A percentile compares a stretch with the other conserved stretches of the same genome.
These are phyloP conservation scores for Lachnellula occidentalis DNA, from an alignment of 2,329 filamentous ascomycete species.

Conservation along the genomic window DNA sequence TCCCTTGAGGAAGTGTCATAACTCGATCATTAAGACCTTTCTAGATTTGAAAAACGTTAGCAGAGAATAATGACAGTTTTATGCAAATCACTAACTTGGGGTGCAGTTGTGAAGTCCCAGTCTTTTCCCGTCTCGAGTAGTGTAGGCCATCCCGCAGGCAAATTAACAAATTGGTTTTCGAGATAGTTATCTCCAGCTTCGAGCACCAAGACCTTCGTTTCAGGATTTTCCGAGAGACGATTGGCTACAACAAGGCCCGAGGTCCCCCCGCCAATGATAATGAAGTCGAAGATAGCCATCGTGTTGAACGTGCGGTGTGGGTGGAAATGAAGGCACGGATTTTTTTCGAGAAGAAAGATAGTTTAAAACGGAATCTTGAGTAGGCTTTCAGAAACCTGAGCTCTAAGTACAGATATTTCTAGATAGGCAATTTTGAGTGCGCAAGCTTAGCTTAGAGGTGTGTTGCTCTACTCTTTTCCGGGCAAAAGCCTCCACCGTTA, in stretches of 20 bases:
- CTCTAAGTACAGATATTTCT: too few relatives aligned
- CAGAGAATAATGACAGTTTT: background rate
- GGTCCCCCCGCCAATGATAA: conserved; percentile 39
- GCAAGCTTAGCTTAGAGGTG: too few relatives aligned
- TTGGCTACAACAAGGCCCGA: conserved; percentile 37
- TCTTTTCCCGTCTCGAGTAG: conserved; percentile 42
- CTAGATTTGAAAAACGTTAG: background rate
- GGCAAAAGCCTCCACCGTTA: too few relatives aligned
- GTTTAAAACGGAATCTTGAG: too few relatives aligned
- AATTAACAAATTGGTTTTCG: conserved; percentile 3
- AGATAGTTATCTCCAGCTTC: conserved; percentile 7
- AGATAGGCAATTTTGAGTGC: too few relatives aligned
- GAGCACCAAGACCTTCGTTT: conserved; percentile 7
- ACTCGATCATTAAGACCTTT: conserved; percentile 8
- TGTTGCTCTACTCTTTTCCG: too few relatives aligned
- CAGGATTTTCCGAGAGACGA: conserved; percentile 34
- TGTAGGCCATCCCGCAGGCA: background rate
- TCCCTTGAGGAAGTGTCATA: conserved; percentile 26
- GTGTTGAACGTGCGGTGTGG: too few relatives aligned
- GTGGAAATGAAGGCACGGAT: too few relatives aligned
- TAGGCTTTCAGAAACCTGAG: too few relatives aligned
- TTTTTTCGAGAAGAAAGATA: too few relatives aligned
- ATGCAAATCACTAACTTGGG: conserved; percentile 30
- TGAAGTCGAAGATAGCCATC: conserved; percentile 30
- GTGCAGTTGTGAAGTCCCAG: conserved; percentile 46